Evolutionary conservation across 192 early-diverging fungal species (phyloP).

Genomic region (Haplosporangium gracile): DNA sequence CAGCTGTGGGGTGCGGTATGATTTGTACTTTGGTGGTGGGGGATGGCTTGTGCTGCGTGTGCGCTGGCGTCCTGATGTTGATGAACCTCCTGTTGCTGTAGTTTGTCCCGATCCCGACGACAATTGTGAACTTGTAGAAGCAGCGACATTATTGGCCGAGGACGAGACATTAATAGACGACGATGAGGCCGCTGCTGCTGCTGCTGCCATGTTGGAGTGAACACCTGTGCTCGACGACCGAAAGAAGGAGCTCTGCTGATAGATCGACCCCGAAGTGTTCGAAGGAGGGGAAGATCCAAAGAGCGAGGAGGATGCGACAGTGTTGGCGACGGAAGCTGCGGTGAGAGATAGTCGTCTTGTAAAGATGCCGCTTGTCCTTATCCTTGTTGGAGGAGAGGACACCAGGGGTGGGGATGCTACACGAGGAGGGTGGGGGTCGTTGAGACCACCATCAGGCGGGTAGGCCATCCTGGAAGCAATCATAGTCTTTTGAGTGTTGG

Average conservation of each 20-base stretch:
- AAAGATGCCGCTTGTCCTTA: conserved; percentile 48
- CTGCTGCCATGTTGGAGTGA: not conserved
- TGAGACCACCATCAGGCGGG: conserved; percentile 16
- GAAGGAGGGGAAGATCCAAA: conserved; percentile 51
- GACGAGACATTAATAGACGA: conserved; percentile 37
- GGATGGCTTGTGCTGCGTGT: conserved; percentile 45
- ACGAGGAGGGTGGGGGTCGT: conserved; percentile 26
- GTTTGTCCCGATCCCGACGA: not conserved
- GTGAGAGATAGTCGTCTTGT: conserved; percentile 43
- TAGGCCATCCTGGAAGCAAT: conserved; percentile 38
- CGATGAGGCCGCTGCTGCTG: conserved; percentile 13
- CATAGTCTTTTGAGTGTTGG: not conserved
- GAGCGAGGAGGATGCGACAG: conserved; percentile 40
- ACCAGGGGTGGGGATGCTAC: conserved; percentile 28
- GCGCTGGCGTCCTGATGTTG: conserved; percentile 25
- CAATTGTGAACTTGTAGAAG: not conserved
- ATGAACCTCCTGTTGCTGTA: not conserved
- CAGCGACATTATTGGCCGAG: not conserved
- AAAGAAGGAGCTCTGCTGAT: conserved; percentile 54
- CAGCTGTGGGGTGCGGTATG: conserved; percentile 47
- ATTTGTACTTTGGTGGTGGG: conserved; percentile 55
- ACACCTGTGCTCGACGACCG: conserved; percentile 35
- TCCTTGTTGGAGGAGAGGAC: conserved; percentile 45
- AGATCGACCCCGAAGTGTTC: conserved; percentile 22
- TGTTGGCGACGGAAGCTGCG: conserved; percentile 46